Percentiles rank a stretch among this genome's conserved stretches.
These are phyloP conservation scores for Cystofilobasidium bisporidii DNA, from an alignment of 768 basidiomycete species.

Conservation along the genomic window DNA sequence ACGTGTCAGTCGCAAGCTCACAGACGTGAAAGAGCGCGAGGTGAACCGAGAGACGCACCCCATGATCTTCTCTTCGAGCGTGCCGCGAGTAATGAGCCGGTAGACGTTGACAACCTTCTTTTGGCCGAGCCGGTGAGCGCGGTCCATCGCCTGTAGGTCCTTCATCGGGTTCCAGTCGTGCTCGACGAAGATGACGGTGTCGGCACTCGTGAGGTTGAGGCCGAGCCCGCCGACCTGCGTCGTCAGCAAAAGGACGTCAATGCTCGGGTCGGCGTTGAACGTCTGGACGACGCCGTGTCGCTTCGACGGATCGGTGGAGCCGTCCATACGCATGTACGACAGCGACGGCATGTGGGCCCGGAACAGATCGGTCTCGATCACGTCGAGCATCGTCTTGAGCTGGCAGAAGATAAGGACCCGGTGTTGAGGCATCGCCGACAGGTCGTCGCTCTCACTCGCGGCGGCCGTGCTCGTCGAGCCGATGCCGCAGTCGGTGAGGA, in stretches of 20 bases:
- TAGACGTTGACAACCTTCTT: conserved; percentile 99
- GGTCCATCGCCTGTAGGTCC: conserved; percentile 97
- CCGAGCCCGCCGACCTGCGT: conserved; percentile 96
- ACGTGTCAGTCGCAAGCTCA: not conserved
- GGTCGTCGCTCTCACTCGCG: conserved; percentile 47
- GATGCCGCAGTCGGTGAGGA: conserved; percentile 88
- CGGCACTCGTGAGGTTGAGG: conserved; percentile 90
- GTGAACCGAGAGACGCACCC: conserved; percentile 53
- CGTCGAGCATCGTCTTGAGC: conserved; percentile 97
- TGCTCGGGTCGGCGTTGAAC: conserved; percentile 94
- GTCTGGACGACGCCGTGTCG: conserved; percentile 96
- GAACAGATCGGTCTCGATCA: conserved; percentile 91
- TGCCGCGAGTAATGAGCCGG: conserved; percentile 90
- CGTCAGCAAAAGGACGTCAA: conserved; percentile 88
- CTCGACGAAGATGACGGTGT: conserved; percentile 98
- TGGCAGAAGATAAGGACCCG: conserved; percentile 99
- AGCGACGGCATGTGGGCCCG: conserved; percentile 85
- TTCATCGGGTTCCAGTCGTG: conserved; percentile 99
- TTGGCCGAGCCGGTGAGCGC: conserved; percentile 94
- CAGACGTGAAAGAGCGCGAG: not conserved
- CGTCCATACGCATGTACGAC: conserved; percentile 97
- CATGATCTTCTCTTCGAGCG: conserved; percentile 99
- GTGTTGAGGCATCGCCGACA: conserved; percentile 67
- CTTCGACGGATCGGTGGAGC: conserved; percentile 80
- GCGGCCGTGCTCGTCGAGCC: conserved; percentile 45